Base-by-base conservation (phyloP, 176 grass and related monocot species). In the Juncus inflexus region DNA sequence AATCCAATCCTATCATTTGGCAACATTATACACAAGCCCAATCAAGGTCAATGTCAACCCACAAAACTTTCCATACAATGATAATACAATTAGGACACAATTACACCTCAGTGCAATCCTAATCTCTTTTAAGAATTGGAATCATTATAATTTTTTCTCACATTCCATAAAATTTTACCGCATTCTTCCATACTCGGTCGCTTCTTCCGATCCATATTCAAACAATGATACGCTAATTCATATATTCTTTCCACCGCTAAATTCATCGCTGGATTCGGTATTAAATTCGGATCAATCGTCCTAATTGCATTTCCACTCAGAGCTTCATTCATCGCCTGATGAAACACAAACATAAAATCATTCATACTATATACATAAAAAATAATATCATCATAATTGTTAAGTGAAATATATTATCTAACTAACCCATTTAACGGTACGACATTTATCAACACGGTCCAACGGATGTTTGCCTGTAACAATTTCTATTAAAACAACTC, bases 401-500 rank as follows among this genome's bases (percentile, higher is more conserved):
- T 47, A 47, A 47, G 9, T 28, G 19, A 28, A 28, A 28, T 28
- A 28, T 28, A 28, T 28, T 28, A 28, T 69, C 66, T 28, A 40
- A 71, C 67, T 58, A 42, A 71, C 68, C 68, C 68, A 71, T 71
- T 60, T 13, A 0, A 63, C 7, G 41, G 74, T 77, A 15, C 65
- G 9, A 8, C 58, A 45, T 72, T 78, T 66, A 9, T 56, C 63
- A 4, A 41, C 65, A 12, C 58, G 66, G 40, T 71, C 59, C 4
- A 70, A 54, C 9, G 76, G 76, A 5, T 37, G 65, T 10, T 58
- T 66, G 4, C 62, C 77, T 12, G 88, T 86, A 52, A 83, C 58
- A 15, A 91, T 61, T 84, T 97, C 94, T 0, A 97, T 79, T 8
- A 97, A 80, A 4, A 97, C 78, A 1, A 91, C 83, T 1, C 94